Evolutionary conservation across 495 filamentous ascomycete species (phyloP), one percentile per base, ranked within the genome.

Genomic region (Penicillium maclennaniae): DNA sequence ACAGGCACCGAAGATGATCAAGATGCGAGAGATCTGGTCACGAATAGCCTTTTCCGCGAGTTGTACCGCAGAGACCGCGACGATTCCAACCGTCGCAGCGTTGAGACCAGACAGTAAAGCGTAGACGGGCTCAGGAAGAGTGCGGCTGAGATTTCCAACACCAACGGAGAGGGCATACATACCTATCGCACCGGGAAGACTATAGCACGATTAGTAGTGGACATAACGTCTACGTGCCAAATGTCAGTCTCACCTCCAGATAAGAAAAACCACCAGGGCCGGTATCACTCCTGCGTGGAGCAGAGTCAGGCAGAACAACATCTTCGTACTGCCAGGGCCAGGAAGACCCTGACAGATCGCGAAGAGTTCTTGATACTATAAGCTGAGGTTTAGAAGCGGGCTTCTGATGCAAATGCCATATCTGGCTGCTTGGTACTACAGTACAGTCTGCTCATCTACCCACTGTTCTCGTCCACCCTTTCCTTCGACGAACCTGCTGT

Each of bases 361-460:
- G 66, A 92, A 95, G 15, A 92, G 78, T 60, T 95, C 88, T 69
- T 91, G 86, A 69, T 88, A 95, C 85, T 88, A 53, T 26, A 23
- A 23, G 17, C 4, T n/a, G 9, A 27, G 20, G 6, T 27, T 48
- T 25, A 54, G 20, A 4, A 28, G 17, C 41, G 17, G 15, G 17
- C 3, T 16, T 38, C 41, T 2, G 4, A 26, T 15, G 12, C 27
- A 39, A 14, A 16, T 9, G 12, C 43, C 23, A 45, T 12, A n/a
- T 45, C 15, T 28, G 25, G 34, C 31, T 38, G 28, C 4, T 3
- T 8, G 7, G 16, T 26, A 8, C 26, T 31, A n/a, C 12, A 19
- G 15, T 52, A 86, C 84, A 51, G 84, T 78, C 58, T 87, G 84
- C 55, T 90, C 87, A 66, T 91, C 83, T 39, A 92, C 83, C 89